Conservation (phyloP, 371 early-diverging fungal species). For the Mortierella sp. region DNA sequence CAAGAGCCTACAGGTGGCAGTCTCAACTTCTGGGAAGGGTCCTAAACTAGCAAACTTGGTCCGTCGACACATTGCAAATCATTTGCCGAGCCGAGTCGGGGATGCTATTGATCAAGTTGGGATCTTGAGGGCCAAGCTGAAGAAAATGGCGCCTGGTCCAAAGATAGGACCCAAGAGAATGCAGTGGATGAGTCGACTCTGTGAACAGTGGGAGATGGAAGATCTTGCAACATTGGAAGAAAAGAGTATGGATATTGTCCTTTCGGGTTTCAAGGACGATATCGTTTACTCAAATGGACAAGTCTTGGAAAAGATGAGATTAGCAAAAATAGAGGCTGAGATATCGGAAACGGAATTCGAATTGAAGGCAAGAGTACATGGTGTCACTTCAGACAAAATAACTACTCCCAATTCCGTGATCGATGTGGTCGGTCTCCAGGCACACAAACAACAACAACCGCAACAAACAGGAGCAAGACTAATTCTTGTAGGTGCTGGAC, state of each 20-base stretch:
- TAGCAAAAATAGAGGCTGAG: neutral
- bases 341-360: neutral
- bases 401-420: neutral
- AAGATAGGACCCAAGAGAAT: conserved; percentile 78
- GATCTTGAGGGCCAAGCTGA: conserved; percentile 72
- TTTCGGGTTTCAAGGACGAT: conserved; percentile 73
- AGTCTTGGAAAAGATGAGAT: conserved; percentile 23
- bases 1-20: conserved; percentile 87
- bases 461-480: conserved; percentile 56
- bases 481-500: conserved; percentile 88
- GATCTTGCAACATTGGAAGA: conserved; percentile 65
- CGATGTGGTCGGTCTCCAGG: too few species aligned
- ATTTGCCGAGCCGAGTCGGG: conserved; percentile 76
- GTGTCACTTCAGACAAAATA: neutral
- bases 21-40: conserved; percentile 92
- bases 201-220: conserved; percentile 67
- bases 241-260: conserved; percentile 64
- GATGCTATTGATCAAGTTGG: conserved; percentile 82
- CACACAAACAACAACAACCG: conserved; percentile 2
- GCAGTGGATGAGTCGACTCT: conserved; percentile 77
- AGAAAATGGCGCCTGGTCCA: conserved; percentile 76
- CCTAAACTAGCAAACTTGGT: conserved; percentile 89
- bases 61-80: conserved; percentile 72
- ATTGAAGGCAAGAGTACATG: neutral
- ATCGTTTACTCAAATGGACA: conserved; percentile 56